Base-by-base conservation (phyloP, 2,329 filamentous ascomycete genomes). In the Neoarthrinium moseri region DNA sequence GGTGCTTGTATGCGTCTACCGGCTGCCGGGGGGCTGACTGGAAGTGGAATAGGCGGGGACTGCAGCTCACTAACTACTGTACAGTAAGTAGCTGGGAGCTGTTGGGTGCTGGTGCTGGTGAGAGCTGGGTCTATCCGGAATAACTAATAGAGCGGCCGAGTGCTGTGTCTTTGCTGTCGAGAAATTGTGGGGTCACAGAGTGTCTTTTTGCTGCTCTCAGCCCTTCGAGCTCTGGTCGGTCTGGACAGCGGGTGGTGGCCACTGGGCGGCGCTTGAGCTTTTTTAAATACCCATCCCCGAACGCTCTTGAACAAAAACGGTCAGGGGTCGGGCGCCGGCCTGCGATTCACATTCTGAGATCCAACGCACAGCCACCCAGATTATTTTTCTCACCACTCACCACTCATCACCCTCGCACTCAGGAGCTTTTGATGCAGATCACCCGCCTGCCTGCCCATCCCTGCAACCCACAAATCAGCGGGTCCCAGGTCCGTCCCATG, bases 271-370 rank as follows among this genome's bases (percentile, higher is more conserved):
- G 33, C 21, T 27, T 40, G 26, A 45, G 23, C 43, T 45, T 45
- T 45, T 45, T 45, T 45, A 45, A 45, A 45, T 45, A 45, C 23
- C 29, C 30, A 37, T 17, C 23, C 34, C 24, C 8, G 8, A 30
- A 22, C 15, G 17, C 18, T 17, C 33, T 13, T 36, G 20, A 24
- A 44, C 21, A 12, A 35, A 17, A 24, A 13, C 17, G 18, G 20
- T 43, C 42, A 44, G 42, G 30, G 42, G 42, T 44, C 33, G 33
- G 42, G n/a, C n/a, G n/a, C n/a, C n/a, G n/a, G n/a, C n/a, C n/a
- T n/a, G n/a, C n/a, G n/a, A n/a, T n/a, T n/a, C n/a, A n/a, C n/a
- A n/a, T n/a, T n/a, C n/a, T n/a, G n/a, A n/a, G n/a, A n/a, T n/a
- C n/a, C n/a, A n/a, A n/a, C n/a, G n/a, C 41, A 44, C 41, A 44